These are phyloP conservation scores for Hyaloraphidium curvatum DNA, from an alignment of 192 early-diverging fungal species.

Conservation along the genomic window DNA sequence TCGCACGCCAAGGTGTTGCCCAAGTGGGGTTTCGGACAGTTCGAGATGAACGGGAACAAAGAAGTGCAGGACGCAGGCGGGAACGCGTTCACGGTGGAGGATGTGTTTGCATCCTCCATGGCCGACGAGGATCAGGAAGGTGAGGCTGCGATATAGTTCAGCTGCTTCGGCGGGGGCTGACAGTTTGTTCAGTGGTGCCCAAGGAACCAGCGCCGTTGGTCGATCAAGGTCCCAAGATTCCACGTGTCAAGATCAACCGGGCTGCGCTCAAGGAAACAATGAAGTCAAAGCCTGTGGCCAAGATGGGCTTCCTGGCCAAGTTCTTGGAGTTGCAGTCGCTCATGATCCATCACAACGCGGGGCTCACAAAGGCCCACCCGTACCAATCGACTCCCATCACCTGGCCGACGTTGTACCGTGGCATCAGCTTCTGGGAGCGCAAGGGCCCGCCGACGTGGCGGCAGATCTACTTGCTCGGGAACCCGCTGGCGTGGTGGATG, in stretches of 20 bases:
- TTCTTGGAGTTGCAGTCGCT: conserved; percentile 69
- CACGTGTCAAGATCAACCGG: no score
- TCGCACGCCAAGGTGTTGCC: conserved; percentile 50
- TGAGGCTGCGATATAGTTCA: no score
- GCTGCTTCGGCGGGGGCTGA: no score
- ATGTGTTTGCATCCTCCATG: no score
- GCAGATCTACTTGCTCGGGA: conserved; percentile 78
- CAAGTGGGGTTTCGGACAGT: conserved; percentile 66
- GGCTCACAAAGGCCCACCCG: conserved; percentile 74
- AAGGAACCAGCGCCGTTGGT: no score
- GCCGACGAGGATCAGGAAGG: no score
- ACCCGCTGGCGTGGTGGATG: conserved; percentile 75
- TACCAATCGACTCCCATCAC: conserved; percentile 74
- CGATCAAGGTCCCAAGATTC: no score
- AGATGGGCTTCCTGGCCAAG: conserved; percentile 46
- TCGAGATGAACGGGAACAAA: conserved; percentile 89
- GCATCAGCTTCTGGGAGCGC: conserved; percentile 84
- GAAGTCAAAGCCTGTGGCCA: not conserved
- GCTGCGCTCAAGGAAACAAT: no score
- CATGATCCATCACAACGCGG: conserved; percentile 83
- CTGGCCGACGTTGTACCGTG: conserved; percentile 73
- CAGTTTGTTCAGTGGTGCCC: no score
- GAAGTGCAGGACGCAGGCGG: conserved; percentile 31
- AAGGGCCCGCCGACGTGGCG: conserved; percentile 40
- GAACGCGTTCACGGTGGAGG: no score